Conservation (phyloP, 139 green algal genomes). For the Picochlorum sp. region DNA sequence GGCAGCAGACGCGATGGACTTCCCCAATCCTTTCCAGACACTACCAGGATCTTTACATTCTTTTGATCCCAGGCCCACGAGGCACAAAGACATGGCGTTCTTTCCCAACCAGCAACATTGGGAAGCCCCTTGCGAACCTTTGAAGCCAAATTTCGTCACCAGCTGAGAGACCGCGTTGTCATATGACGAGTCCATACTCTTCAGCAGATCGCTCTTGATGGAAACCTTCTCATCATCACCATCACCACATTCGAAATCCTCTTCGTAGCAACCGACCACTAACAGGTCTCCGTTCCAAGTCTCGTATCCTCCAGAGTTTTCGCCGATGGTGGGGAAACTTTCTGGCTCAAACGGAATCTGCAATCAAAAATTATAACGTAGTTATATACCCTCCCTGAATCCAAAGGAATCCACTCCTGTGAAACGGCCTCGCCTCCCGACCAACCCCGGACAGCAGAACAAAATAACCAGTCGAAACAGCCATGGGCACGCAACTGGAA, state of each 20-base stretch:
- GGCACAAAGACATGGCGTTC: slow-evolving; percentile 28
- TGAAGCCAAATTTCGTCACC: slow-evolving; percentile 55
- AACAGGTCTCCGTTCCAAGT: slow-evolving; percentile 58
- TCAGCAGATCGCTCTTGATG: not conserved
- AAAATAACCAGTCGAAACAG: not conserved
- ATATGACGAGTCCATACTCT: slow-evolving; percentile 36
- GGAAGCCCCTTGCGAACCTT: slow-evolving; percentile 46
- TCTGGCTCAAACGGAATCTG: slow-evolving; percentile 22
- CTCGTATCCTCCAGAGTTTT: not conserved
- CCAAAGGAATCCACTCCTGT: too few species aligned
- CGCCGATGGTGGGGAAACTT: not conserved
- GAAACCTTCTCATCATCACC: not conserved
- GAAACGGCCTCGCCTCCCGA: too few species aligned
- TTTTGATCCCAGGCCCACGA: slow-evolving; percentile 64
- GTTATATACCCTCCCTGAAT: too few species aligned
- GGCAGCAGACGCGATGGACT: slow-evolving; percentile 33
- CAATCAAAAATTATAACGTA: not conserved
- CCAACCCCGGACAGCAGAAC: too few species aligned
- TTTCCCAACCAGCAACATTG: slow-evolving; percentile 11
- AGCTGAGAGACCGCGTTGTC: slow-evolving; percentile 47
- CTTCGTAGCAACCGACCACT: slow-evolving; percentile 57
- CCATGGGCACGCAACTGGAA: not conserved
- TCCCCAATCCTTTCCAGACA: slow-evolving; percentile 48
- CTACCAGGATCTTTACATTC: slow-evolving; percentile 29
- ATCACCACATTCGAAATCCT: slow-evolving; percentile 35